phyloP scores from a whole-genome alignment of 2,329 filamentous ascomycete species.

The Triangularia verruculosa region DNA sequence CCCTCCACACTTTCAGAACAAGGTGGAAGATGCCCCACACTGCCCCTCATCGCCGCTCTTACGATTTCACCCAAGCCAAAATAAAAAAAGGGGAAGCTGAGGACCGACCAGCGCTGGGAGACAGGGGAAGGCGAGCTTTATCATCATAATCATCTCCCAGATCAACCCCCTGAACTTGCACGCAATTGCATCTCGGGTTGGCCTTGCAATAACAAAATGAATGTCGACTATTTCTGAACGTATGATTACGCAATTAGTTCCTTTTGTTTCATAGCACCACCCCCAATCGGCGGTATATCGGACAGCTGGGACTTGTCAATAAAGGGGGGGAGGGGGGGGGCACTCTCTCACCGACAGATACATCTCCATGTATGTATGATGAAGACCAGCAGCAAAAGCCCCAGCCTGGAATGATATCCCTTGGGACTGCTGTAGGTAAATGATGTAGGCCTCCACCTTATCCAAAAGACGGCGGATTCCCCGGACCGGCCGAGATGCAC shows the following conservation, averaged over 20 bases:
- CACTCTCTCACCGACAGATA: background rate
- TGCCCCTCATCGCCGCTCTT: conserved; percentile 27
- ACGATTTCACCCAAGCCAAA: conserved; percentile 1
- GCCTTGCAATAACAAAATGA: conserved; percentile 4
- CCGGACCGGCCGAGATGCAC: conserved; percentile 14
- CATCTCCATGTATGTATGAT: background rate
- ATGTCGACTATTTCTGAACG: background rate
- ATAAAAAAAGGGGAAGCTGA: conserved; percentile 3
- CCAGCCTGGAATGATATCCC: background rate
- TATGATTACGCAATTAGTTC: conserved; percentile 10
- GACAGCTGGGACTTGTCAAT: background rate
- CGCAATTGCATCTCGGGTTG: conserved; percentile 2
- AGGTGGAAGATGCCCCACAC: conserved; percentile 23
- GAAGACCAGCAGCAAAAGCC: background rate
- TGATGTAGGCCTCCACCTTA: background rate
- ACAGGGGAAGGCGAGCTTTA: conserved; percentile 3
- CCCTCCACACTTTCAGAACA: conserved; percentile 25
- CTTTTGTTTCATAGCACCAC: background rate
- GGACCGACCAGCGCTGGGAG: background rate
- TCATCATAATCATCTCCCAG: conserved; percentile 1
- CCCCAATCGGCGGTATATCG: background rate
- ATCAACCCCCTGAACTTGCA: conserved; percentile 6
- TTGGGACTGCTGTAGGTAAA: background rate
- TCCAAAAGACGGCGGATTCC: background rate
- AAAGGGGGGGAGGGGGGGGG: background rate